Conservation (phyloP, 1,284 basidiomycete genomes). For the Afroboletus lepidellus region DNA sequence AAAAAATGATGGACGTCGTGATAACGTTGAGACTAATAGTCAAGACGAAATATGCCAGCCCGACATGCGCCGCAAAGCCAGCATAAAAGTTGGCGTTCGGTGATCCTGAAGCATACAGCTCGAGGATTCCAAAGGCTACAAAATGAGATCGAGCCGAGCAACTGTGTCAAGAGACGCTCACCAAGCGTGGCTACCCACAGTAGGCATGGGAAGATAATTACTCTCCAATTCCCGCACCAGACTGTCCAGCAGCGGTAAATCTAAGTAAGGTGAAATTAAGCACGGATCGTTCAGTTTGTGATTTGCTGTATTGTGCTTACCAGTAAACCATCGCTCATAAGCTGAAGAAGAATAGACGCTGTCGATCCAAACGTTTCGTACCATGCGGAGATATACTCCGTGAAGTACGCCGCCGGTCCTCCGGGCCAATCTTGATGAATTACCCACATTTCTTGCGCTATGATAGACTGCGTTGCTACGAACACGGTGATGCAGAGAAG, state of each 20-base stretch:
- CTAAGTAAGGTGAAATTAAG: not conserved
- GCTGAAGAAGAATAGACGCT: not conserved
- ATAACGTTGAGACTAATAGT: not conserved
- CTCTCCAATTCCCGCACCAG: not conserved
- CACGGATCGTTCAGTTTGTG: not conserved
- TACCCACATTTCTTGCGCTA: not conserved
- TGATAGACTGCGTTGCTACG: not conserved
- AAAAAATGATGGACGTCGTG: not conserved
- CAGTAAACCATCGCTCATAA: not conserved
- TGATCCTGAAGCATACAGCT: not conserved
- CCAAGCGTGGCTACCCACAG: not conserved
- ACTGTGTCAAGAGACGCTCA: not conserved
- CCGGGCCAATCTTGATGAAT: not conserved
- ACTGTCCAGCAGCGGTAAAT: not conserved
- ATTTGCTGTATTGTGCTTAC: not conserved
- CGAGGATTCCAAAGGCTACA: not conserved
- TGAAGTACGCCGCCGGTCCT: not conserved
- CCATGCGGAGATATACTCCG: not conserved
- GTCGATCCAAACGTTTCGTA: not conserved
- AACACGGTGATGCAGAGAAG: not conserved
- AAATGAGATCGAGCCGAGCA: not conserved
- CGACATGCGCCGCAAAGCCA: not conserved
- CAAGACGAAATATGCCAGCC: not conserved
- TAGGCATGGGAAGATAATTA: too few relatives aligned
- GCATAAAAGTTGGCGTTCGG: not conserved